phyloP scores from a whole-genome alignment of 2,329 filamentous ascomycete genomes.

The Pestalotiopsis sp. region DNA sequence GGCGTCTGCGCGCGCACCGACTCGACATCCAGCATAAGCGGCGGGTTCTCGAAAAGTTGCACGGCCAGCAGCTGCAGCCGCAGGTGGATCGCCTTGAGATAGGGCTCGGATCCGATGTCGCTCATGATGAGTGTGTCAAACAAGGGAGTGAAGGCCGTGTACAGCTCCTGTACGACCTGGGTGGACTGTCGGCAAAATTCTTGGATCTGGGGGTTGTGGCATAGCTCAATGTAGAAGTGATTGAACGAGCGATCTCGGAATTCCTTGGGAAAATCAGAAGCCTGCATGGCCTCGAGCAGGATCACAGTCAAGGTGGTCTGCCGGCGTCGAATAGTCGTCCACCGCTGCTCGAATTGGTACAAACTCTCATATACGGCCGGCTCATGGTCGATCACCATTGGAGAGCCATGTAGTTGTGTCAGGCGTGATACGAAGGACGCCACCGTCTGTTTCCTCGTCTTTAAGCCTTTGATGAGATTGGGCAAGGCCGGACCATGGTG shows the following conservation, averaged over 20 bases:
- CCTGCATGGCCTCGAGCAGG: conserved; percentile 22
- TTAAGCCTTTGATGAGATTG: conserved; percentile 24
- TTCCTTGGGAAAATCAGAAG: conserved; percentile 13
- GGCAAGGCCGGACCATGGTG: conserved; percentile 25
- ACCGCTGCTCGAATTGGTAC: conserved; percentile 28
- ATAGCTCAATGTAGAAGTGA: conserved; percentile 19
- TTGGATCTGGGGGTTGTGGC: conserved; percentile 20
- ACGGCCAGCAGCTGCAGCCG: conserved; percentile 31
- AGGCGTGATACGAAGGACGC: conserved; percentile 30
- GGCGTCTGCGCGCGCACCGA: conserved; percentile 27
- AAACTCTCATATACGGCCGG: conserved; percentile 25
- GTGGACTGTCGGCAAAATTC: conserved; percentile 20
- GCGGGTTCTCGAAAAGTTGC: conserved; percentile 31
- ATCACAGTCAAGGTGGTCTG: conserved; percentile 21
- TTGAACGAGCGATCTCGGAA: conserved; percentile 19
- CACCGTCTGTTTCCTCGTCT: conserved; percentile 24
- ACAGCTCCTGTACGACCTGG: conserved; percentile 20
- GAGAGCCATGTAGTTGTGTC: conserved; percentile 21
- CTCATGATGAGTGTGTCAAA: conserved; percentile 33
- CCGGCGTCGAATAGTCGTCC: conserved; percentile 17
- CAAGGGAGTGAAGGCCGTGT: conserved; percentile 35
- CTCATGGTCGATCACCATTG: conserved; percentile 15
- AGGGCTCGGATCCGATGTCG: conserved; percentile 27
- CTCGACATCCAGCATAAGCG: conserved; percentile 26
- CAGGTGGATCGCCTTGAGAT: conserved; percentile 35